A percentile compares a stretch with the other conserved stretches of the same genome.
phyloP scores from a whole-genome alignment of 306 rosid species.

The Cucumis cinereus region DNA sequence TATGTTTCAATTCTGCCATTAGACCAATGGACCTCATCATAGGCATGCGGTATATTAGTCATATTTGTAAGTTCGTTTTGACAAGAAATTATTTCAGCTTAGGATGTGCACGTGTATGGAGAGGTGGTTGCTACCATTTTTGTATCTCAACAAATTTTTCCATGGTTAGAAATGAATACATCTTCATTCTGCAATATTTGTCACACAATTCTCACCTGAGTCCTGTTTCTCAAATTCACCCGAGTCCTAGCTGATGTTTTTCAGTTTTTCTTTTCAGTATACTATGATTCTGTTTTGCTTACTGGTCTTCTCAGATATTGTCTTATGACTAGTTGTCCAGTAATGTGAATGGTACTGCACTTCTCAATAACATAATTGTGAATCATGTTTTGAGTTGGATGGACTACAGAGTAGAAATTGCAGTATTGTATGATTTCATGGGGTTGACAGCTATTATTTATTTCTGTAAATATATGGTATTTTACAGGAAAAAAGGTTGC shows the following conservation, averaged over 20 bases:
- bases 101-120: neutral
- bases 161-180: neutral
- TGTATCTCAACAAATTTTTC: neutral
- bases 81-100: neutral
- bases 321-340: neutral
- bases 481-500: constrained; percentile 66
- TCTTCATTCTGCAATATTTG: neutral
- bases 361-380: neutral
- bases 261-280: neutral
- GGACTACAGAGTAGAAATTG: neutral
- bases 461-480: constrained; percentile 13
- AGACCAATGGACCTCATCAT: too few relatives aligned
- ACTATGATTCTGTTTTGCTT: neutral
- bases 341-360: neutral
- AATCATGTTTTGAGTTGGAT: neutral
- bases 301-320: neutral
- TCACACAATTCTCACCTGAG: neutral
- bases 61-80: neutral
- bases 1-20: too few relatives aligned
- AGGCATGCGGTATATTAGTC: neutral
- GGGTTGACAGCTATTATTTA: neutral
- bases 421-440: neutral
- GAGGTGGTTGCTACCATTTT: neutral
- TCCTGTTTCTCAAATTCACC: neutral
- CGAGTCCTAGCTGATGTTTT: neutral